Percentiles rank a stretch among this genome's conserved stretches.
Conservation (phyloP, 352 stramenopile genomes). For the Pythium guiyangense region DNA sequence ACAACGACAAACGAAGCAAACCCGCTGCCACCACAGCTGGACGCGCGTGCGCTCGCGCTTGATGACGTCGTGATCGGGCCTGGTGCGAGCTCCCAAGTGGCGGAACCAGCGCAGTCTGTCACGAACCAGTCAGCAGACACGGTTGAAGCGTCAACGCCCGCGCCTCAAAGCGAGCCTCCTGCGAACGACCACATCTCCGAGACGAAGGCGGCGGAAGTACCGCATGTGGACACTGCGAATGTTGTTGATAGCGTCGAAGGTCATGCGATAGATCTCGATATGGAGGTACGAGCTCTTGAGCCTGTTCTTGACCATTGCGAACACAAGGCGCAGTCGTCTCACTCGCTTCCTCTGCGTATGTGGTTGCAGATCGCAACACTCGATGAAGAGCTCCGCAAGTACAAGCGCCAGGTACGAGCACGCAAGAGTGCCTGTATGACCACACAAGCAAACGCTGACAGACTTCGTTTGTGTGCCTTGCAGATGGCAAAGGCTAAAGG, state of each 20-base stretch:
- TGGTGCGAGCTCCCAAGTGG: too few species aligned
- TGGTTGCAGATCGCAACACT: conserved; percentile 70
- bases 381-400: conserved; percentile 78
- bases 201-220: conserved; percentile 73
- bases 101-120: too few species aligned
- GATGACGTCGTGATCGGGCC: too few species aligned
- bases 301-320: neutral
- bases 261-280: conserved; percentile 68
- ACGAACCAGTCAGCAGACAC: too few species aligned
- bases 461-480: neutral
- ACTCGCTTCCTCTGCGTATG: neutral
- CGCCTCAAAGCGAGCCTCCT: too few species aligned
- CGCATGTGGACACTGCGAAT: conserved; percentile 71
- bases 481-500: conserved; percentile 78
- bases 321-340: neutral
- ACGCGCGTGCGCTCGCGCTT: too few species aligned
- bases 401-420: conserved; percentile 56
- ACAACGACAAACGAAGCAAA: too few species aligned
- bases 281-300: conserved; percentile 48
- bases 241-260: conserved; percentile 69
- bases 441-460: neutral
- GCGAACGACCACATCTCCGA: conserved; percentile 86
- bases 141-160: too few species aligned
- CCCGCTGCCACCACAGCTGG: too few species aligned
- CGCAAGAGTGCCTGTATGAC: too few species aligned